Base-by-base conservation (phyloP, 768 basidiomycete species). In the Austroboletus eburneus region DNA sequence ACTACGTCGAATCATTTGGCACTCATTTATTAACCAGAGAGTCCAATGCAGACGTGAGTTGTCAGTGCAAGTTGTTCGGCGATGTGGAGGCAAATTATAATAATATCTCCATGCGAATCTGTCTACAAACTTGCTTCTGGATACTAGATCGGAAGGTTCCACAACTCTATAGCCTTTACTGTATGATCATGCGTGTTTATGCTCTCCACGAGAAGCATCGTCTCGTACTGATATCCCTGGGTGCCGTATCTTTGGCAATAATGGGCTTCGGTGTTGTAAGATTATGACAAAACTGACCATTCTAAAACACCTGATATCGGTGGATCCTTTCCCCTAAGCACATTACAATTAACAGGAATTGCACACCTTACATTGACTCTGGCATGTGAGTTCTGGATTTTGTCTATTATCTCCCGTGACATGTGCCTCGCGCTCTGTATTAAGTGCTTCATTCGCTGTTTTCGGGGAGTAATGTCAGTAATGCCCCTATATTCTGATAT, bases 161-260 rank as follows among this genome's bases (percentile, higher is more conserved):
- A n/a, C n/a, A n/a, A n/a, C n/a, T n/a, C n/a, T 5, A 24, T 3
- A 14, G n/a, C 16, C 23, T 23, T 17, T 57, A 55, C 13, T 33
- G 29, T 57, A 59, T 59, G 55, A 41, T 43, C 3, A 57, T 59
- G 42, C 59, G 55, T 12, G 52, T 55, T 7, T 60, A 59, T 22
- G 57, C 55, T 5, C 44, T 60, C 20, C 57, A 52, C 16, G 25
- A 45, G 13, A 47, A 46, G 39, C 50, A 36, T 24, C 39, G 47
- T 5, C 24, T 33, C 4, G 35, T 57, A 14, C 36, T 59, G 5
- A 5, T 10, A 13, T n/a, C 27, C 7, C 20, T 58, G 14, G 39
- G 42, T 13, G 30, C 29, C 3, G 1, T 43, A 8, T 20, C 21
- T 1, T 4, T 38, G 21, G 33, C n/a, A 1, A 10, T 23, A 18